Conservation (phyloP, 1,139 yeast species). For the Ogataea hybrid region DNA sequence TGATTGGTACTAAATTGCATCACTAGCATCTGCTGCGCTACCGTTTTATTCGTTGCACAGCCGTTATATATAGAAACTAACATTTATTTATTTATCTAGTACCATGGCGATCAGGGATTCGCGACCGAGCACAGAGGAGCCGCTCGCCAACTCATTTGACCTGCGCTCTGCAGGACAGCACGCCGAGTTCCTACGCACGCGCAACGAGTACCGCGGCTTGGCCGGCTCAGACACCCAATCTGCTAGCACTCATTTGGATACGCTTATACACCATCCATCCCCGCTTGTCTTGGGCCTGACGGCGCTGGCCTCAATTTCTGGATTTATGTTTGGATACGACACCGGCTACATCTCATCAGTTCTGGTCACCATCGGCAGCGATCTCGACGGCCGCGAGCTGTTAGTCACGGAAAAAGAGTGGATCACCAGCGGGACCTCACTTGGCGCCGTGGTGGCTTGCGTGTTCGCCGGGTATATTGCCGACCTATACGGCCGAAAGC, state of each 20-base stretch:
- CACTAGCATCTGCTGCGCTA: neutral
- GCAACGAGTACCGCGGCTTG: neutral
- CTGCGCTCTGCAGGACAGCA: neutral
- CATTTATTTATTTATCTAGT: neutral
- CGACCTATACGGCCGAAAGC: conserved; percentile 47
- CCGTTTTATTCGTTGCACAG: conserved; percentile 2
- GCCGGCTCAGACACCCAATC: conserved; percentile 8
- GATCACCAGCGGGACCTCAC: conserved; percentile 55
- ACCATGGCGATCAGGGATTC: neutral
- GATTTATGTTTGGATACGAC: conserved; percentile 63
- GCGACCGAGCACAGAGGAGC: conserved; percentile 1
- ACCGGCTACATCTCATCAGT: conserved; percentile 62
- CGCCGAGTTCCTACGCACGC: neutral
- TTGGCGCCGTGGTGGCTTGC: conserved; percentile 57
- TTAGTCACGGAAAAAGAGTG: conserved; percentile 50
- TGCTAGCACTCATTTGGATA: conserved; percentile 10
- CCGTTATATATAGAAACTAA: neutral
- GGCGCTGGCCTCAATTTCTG: conserved; percentile 44
- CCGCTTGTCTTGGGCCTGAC: conserved; percentile 25
- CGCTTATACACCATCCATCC: conserved; percentile 20
- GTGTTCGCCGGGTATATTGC: conserved; percentile 49
- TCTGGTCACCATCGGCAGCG: conserved; percentile 51
- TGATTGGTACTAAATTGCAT: conserved; percentile 7
- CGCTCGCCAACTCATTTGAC: neutral
- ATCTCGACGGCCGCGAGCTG: conserved; percentile 41